These are phyloP conservation scores for Cercis canadensis DNA, from an alignment of 306 rosid genomes.

Conservation along the genomic window DNA sequence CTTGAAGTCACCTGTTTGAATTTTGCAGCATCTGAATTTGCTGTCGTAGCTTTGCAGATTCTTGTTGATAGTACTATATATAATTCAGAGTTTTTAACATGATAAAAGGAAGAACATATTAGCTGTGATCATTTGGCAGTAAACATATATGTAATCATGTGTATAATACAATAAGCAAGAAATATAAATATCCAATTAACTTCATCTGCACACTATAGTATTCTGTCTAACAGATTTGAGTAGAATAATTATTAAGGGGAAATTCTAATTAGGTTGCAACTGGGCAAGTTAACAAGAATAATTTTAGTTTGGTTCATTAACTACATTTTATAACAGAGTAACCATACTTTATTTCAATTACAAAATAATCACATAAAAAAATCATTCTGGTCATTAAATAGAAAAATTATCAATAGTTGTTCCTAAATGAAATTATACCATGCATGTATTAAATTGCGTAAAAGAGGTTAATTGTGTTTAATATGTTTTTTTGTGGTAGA, in stretches of 20 bases:
- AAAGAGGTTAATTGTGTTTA: too few relatives aligned
- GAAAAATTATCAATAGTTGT: too few relatives aligned
- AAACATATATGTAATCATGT: background rate
- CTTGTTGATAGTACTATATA: constrained; percentile 90
- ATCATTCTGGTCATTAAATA: too few relatives aligned
- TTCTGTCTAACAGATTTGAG: too few relatives aligned
- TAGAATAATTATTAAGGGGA: too few relatives aligned
- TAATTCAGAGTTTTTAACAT: constrained; percentile 10
- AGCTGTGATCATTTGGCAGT: background rate
- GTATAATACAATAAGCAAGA: background rate
- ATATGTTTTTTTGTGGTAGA: too few relatives aligned
- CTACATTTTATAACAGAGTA: background rate
- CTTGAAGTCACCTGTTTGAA: constrained; percentile 69
- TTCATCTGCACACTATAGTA: too few relatives aligned
- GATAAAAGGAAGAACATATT: background rate
- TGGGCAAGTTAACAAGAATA: background rate
- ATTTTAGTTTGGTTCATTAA: background rate
- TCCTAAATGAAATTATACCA: too few relatives aligned
- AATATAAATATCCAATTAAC: too few relatives aligned
- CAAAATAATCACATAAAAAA: background rate
- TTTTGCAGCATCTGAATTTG: constrained; percentile 95
- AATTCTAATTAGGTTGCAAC: background rate
- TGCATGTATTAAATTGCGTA: too few relatives aligned
- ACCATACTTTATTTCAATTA: background rate
- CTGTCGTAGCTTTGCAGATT: constrained; percentile 89